phyloP scores from a whole-genome alignment of 305 asterid genomes.

The Lippia alba region DNA sequence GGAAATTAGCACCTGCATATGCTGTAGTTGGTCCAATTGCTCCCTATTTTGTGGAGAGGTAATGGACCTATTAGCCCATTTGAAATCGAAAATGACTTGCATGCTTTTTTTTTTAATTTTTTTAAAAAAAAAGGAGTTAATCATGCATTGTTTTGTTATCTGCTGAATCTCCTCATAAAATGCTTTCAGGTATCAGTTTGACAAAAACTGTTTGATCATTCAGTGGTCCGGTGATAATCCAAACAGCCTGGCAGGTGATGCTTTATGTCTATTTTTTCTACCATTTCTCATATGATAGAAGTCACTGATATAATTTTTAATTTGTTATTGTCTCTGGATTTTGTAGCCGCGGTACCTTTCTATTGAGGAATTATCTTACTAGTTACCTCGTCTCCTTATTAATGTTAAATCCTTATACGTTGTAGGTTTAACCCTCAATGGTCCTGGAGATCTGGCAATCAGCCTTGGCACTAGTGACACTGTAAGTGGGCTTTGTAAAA shows the following conservation, averaged over 20 bases:
- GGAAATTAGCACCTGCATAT: constrained; percentile 77
- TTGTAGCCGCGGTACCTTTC: background rate
- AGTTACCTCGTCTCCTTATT: background rate
- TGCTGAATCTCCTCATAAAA: constrained; percentile 24
- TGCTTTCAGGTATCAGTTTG: constrained; percentile 69
- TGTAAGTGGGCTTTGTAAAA: constrained; percentile 43
- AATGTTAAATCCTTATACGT: background rate
- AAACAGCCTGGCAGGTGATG: constrained; percentile 85
- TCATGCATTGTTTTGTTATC: background rate
- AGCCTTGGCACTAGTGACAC: constrained; percentile 96
- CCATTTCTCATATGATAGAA: constrained; percentile 8
- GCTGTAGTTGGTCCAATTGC: constrained; percentile 72
- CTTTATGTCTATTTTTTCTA: background rate
- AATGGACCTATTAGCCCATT: too few relatives aligned
- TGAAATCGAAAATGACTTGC: background rate
- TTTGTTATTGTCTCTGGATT: background rate
- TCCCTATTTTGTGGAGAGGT: constrained; percentile 74
- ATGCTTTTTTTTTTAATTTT: background rate
- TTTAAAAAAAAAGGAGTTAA: too few relatives aligned
- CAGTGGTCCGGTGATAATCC: constrained; percentile 97
- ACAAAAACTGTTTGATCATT: constrained; percentile 64
- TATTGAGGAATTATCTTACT: background rate
- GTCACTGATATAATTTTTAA: constrained; percentile 2
- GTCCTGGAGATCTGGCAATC: constrained; percentile 83
- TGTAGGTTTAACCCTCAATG: constrained; percentile 73